Evolutionary conservation across 257 asterid species (phyloP), one percentile per base, ranked within the genome.

Genomic region (Ilex aquifolium): DNA sequence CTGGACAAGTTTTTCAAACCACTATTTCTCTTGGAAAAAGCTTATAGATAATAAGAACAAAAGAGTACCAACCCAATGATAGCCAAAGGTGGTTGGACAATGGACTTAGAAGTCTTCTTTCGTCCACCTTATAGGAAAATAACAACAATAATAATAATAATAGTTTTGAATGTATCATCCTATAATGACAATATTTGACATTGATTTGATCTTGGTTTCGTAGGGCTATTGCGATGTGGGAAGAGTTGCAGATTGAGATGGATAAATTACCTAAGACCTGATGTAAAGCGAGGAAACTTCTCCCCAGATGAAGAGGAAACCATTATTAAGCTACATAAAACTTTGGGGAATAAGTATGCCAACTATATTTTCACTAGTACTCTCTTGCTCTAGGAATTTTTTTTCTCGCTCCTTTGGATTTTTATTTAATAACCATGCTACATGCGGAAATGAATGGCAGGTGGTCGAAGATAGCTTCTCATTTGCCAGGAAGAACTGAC

Each of bases 201-300:
- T 49, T 49, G 54, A 12, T 49, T 49, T 49, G 50, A 13, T 7
- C 50, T 7, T 44, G 56, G 66, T 31, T 53, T 61, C 31, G 60
- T 65, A 88, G 96, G 96, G 21, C 64, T 88, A 40, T 53, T 68
- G 74, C 67, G 95, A 57, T 83, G 96, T 59, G 96, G 91, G 68
- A 88, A 88, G 66, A 88, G 96, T 65, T 88, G 91, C 44, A 86
- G 96, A 12, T 55, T 88, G 80, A 82, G 96, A 74, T 88, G 96
- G 96, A 75, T 82, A 32, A 88, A 88, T 72, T 88, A 88, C 85
- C 83, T 88, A 55, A 78, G 88, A 32, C 96, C 96, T 16, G 92
- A 84, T 51, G 79, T 86, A n/a, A 88, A 88, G 61, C 75, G 90
- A 11, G 95, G 96, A 39, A 76, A 79, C 73, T 84, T 82, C 78